These are phyloP conservation scores for Tricholoma flavovirens DNA, from an alignment of 768 basidiomycete species.

Conservation along the genomic window DNA sequence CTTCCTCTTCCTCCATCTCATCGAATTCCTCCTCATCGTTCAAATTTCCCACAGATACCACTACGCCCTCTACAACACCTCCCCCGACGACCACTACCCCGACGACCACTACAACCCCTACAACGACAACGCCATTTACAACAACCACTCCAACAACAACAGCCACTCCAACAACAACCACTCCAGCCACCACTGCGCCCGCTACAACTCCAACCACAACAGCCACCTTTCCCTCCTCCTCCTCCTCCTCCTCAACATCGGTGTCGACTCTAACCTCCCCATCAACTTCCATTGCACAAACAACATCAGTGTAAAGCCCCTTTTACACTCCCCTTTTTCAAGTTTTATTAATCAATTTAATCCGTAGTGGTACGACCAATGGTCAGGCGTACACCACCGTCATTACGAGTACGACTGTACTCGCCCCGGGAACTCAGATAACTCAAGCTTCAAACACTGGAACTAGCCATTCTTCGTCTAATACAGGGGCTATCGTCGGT, in stretches of 20 bases:
- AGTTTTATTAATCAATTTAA: background rate
- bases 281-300: slow-evolving; percentile 2
- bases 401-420: slow-evolving; percentile 20
- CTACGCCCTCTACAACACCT: background rate
- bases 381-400: slow-evolving; percentile 26
- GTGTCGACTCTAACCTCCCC: background rate
- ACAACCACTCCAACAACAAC: background rate
- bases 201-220: background rate
- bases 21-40: background rate
- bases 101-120: background rate
- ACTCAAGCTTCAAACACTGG: slow-evolving; percentile 8
- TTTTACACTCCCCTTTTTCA: background rate
- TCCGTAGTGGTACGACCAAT: slow-evolving; percentile 10
- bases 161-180: background rate
- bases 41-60: background rate
- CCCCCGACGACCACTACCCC: background rate
- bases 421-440: slow-evolving; percentile 17
- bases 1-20: background rate
- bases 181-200: background rate
- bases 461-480: slow-evolving; percentile 5
- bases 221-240: background rate
- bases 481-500: slow-evolving; percentile 44
- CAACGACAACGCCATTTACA: background rate
- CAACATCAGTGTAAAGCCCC: background rate
- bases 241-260: background rate